Evolutionary conservation across 2,329 filamentous ascomycete genomes (phyloP), one percentile per base, ranked within the genome.

Genomic region (Coniochaeta sp.): DNA sequence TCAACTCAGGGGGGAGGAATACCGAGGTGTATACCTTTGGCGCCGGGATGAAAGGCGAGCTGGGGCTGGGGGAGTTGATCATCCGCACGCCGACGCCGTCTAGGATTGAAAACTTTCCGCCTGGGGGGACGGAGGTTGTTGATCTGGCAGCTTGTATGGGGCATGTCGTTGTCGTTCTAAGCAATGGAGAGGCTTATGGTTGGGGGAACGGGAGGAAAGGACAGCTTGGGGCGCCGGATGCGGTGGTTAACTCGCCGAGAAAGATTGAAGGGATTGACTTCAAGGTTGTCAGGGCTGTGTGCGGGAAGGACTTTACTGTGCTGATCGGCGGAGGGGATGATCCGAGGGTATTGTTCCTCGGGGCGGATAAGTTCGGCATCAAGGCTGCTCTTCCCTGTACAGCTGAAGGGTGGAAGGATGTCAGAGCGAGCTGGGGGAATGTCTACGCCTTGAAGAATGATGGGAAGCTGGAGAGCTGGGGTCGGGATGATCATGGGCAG

Each of bases 181-280:
- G 78, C 40, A 86, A 87, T 63, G 92, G 91, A 0, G 77, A 87
- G 14, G 84, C 85, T 1, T 95, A 87, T 64, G 91, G 90, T 2
- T 97, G 92, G 92, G 94, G 94, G 0, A 89, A 83, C 60, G 86
- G 87, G 13, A 80, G 90, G 22, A 94, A 96, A 63, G 89, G 89
- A 0, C 92, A 99, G 65, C 71, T 95, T 1, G 91, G 91, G 1
- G 67, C 72, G 38, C 77, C 78, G 0, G 69, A 71, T 26, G 72
- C 70, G 6, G 64, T 83, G 26, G 64, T 85, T 2, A 76, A 79
- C 68, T 62, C 61, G 14, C 90, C 90, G 5, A 72, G 79, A 9
- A 83, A 75, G 66, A 76, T 95, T 20, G 69, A 71, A 14, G 70
- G 71, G 2, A 65, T 80, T 18, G 63, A 68, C 4, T 95, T 95